Percentiles rank a stretch among this genome's conserved stretches.
phyloP scores from a whole-genome alignment of 306 rosid species.

The Parietaria judaica region DNA sequence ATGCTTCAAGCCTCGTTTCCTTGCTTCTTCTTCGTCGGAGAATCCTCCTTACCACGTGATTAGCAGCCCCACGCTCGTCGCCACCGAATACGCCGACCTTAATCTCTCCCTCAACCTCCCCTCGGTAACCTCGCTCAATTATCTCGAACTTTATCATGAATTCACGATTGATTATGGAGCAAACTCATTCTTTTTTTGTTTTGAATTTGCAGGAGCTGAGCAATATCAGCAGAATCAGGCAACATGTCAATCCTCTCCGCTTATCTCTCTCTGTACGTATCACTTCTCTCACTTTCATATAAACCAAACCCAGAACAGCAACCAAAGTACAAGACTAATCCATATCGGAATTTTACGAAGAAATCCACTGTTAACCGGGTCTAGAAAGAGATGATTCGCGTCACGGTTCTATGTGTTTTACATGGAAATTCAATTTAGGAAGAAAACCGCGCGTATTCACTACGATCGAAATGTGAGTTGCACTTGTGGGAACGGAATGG shows the following conservation, averaged over 20 bases:
- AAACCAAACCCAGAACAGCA: too few relatives aligned
- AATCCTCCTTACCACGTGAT: constrained; percentile 7
- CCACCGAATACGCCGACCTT: constrained; percentile 75
- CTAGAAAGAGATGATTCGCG: too few relatives aligned
- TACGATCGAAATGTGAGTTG: too few relatives aligned
- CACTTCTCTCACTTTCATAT: neutral
- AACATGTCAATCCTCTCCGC: constrained; percentile 88
- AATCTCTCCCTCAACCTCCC: constrained; percentile 47
- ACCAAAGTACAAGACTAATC: too few relatives aligned
- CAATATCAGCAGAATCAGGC: constrained; percentile 69
- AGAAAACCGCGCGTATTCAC: too few relatives aligned
- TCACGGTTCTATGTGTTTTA: too few relatives aligned
- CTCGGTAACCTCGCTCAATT: constrained; percentile 5
- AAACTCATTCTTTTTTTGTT: neutral
- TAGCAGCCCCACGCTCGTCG: constrained; percentile 63
- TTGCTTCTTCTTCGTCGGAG: constrained; percentile 12
- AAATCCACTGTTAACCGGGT: too few relatives aligned
- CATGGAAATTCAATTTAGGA: too few relatives aligned
- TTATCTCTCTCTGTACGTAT: constrained; percentile 62
- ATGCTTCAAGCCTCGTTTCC: constrained; percentile 6
- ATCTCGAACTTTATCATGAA: too few relatives aligned
- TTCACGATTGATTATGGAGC: neutral
- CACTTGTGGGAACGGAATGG: too few relatives aligned
- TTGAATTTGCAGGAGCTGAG: constrained; percentile 57
- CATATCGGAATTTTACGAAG: too few relatives aligned